Evolutionary conservation across 306 rosid genomes (phyloP).

Genomic region (Prosopis cineraria): DNA sequence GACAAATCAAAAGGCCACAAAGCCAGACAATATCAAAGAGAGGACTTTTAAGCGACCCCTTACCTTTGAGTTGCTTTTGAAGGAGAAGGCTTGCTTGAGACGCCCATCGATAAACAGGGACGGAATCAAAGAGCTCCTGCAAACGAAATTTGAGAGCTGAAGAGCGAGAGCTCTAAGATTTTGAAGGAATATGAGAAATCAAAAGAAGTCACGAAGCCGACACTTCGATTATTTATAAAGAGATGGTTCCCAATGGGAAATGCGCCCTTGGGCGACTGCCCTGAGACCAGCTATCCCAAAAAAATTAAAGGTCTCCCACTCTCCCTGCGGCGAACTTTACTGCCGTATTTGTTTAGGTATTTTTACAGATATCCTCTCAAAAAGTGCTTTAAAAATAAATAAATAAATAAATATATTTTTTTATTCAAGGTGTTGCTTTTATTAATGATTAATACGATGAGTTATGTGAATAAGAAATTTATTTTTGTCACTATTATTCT

Average conservation of each 20-base stretch:
- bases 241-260: constrained; percentile 23
- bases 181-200: constrained; percentile 25
- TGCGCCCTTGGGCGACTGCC: neutral
- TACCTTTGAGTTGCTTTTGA: constrained; percentile 91
- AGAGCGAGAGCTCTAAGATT: constrained; percentile 41
- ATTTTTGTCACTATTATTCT: neutral
- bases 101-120: constrained; percentile 55
- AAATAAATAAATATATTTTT: neutral
- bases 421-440: neutral
- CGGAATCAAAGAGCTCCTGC: constrained; percentile 14
- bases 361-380: neutral
- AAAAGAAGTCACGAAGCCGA: constrained; percentile 17
- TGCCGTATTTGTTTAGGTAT: neutral
- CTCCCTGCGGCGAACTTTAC: neutral
- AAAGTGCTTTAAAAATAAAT: neutral
- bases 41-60: neutral
- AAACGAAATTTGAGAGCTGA: neutral
- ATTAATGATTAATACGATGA: neutral
- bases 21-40: neutral
- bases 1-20: neutral
- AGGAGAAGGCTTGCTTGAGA: constrained; percentile 95
- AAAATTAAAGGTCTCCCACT: too few species aligned
- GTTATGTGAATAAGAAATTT: neutral
- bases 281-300: neutral
- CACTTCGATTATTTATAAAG: constrained; percentile 39